Evolutionary conservation across 805 yeast genomes (phyloP), one percentile per base, ranked within the genome.

Genomic region (Kuraishia borneana): DNA sequence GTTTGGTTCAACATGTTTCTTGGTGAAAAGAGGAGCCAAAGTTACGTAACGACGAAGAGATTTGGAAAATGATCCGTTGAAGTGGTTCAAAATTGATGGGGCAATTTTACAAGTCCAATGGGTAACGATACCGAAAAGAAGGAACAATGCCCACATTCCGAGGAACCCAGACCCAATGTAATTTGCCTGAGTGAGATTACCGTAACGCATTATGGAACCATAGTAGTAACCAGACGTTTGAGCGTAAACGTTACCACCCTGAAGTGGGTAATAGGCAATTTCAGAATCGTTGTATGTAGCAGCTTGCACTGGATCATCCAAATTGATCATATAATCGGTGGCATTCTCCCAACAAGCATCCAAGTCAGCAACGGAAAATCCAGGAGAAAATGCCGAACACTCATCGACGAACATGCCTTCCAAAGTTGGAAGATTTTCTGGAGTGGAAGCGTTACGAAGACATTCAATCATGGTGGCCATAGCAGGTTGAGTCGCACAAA

Each of bases 71-170:
- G 40, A 26, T 31, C 63, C 64, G 17, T 56, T 56, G 10, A 56
- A 42, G 3, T 41, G 35, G 21, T 51, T 49, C 7, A 52, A 40
- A 18, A 60, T 31, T 1, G 49, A 38, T 3, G 76, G 76, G 19
- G 60, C 56, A 18, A 68, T 39, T 30, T 54, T 46, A 23, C 50
- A 44, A 4, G 52, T 21, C 67, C 73, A 65, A 39, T 70, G 65
- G 29, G 52, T 44, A 12, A 69, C 16, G 2, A 62, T 61, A 3
- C 70, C 60, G 18, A 64, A 20, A 1, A 72, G 28, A 36, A 70
- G 43, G 27, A 74, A 51, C 1, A 58, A 33, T 3, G 56, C 66
- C 76, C 77, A 71, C 41, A 65, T 70, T 0, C 68, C 66, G 17
- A 74, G 36, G 25, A 63, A 41, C 2, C 62, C 73, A 10, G 62